Conservation (phyloP, 1,139 yeast genomes). For the Saccharomyces hybrid region DNA sequence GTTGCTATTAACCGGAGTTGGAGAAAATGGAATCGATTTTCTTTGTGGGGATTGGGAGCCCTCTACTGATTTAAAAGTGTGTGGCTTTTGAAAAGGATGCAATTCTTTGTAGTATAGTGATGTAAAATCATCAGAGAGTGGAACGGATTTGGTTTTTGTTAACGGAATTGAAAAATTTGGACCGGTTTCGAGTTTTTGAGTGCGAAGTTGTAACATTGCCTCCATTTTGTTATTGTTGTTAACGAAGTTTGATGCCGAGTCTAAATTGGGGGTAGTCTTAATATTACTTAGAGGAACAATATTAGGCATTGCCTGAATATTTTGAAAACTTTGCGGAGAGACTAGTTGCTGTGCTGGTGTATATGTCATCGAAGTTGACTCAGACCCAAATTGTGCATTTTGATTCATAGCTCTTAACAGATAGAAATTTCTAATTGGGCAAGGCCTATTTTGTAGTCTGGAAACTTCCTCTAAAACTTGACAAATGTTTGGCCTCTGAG, state of each 20-base stretch:
- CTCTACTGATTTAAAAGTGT: not conserved
- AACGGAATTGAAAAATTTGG: not conserved
- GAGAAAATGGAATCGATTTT: not conserved
- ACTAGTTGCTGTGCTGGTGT: not conserved
- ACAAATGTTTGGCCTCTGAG: constrained; percentile 62
- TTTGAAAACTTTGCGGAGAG: not conserved
- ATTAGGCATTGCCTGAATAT: not conserved
- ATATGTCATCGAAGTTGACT: not conserved
- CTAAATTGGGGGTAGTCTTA: not conserved
- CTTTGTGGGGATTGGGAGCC: not conserved
- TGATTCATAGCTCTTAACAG: constrained; percentile 19
- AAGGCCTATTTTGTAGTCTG: constrained; percentile 46
- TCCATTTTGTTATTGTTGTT: not conserved
- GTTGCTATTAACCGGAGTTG: not conserved
- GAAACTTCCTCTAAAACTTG: constrained; percentile 64
- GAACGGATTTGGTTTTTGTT: not conserved
- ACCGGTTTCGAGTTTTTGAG: not conserved
- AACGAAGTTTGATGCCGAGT: not conserved
- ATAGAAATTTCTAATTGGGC: constrained; percentile 40
- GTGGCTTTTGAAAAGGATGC: not conserved
- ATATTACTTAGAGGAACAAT: not conserved
- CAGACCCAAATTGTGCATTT: not conserved
- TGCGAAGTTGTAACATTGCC: not conserved
- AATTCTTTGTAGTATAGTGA: not conserved
- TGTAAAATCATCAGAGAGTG: not conserved